Evolutionary conservation across 352 stramenopile genomes (phyloP).

Genomic region (Phytophthora fragariaefolia): DNA sequence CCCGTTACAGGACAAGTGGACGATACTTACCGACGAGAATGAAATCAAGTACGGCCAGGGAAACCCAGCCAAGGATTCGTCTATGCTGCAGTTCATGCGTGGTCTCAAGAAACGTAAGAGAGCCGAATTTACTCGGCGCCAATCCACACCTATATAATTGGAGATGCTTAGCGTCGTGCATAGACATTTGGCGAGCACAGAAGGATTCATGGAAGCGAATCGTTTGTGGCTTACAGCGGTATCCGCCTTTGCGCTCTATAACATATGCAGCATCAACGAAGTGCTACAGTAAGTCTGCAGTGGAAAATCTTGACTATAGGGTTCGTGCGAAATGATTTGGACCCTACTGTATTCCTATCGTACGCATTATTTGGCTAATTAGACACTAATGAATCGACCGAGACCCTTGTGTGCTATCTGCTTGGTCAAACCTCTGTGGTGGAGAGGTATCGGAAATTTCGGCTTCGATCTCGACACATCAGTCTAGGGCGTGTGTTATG

Average conservation of each 20-base stretch:
- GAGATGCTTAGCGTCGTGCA: constrained; percentile 9
- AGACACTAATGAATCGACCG: too few species aligned
- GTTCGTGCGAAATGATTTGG: not conserved
- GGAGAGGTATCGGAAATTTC: constrained; percentile 19
- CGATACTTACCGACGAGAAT: not conserved
- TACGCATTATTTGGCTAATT: too few species aligned
- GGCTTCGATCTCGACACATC: too few species aligned
- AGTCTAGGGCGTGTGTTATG: too few species aligned
- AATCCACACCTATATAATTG: constrained; percentile 10
- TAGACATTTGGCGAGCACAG: not conserved
- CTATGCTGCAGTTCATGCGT: not conserved
- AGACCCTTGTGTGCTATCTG: too few species aligned
- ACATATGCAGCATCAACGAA: constrained; percentile 21
- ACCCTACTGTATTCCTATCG: not conserved
- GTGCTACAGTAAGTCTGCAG: constrained; percentile 7
- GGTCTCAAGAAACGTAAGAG: not conserved
- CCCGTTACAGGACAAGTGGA: not conserved
- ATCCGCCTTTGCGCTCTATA: constrained; percentile 12
- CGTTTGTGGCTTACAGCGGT: constrained; percentile 11
- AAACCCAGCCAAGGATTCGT: not conserved
- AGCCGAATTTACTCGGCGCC: not conserved
- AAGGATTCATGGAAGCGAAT: constrained; percentile 3
- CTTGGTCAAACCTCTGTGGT: constrained; percentile 18
- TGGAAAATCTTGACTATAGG: constrained; percentile 14
- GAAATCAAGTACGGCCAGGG: not conserved